Base-by-base conservation (phyloP, 2,329 filamentous ascomycete genomes). In the Colletotrichum karsti region DNA sequence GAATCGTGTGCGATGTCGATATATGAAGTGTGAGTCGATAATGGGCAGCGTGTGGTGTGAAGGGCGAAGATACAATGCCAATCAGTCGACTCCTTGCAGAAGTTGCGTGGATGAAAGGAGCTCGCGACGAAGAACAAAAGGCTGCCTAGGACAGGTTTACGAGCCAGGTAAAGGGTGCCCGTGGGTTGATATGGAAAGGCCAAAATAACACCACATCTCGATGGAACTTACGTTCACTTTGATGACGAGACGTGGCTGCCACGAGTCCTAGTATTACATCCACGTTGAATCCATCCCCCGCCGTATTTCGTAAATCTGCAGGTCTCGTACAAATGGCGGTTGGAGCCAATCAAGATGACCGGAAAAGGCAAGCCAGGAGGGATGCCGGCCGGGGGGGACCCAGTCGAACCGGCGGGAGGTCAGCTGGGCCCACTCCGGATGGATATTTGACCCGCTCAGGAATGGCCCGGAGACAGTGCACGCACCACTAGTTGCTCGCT, bases 381-480 rank as follows among this genome's bases (percentile, higher is more conserved):
- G 46, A 50, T 28, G 46, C 30, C 26, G 44, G 26, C 46, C 28
- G 12, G 48, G 39, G 57, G 57, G 20, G 20, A 18, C 44, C 20
- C 57, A 37, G n/a, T 46, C 18, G 20, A 37, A 44, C 58, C 42
- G 42, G 55, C 50, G 30, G 63, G 54, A 65, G 53, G 54, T 59
- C 65, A 68, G 53, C n/a, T 30, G 15, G 54, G 9, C 48, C 65
- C 61, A 62, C 50, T 35, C 33, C 63, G 48, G 63, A 50, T 66
- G 50, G 63, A 65, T 42, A 48, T 48, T 55, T 54, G 54, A 20
- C 53, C 65, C 60, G 65, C 41, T 26, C 35, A 35, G 60, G 53
- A 41, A 58, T 54, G 53, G 22, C 41, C 22, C n/a, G 24, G 22
- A 53, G n/a, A 10, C 33, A 41, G 24, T 9, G 50, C 41, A 56